These are phyloP conservation scores for Tetrapisispora phaffii DNA, from an alignment of 805 yeast species.

Conservation along the genomic window DNA sequence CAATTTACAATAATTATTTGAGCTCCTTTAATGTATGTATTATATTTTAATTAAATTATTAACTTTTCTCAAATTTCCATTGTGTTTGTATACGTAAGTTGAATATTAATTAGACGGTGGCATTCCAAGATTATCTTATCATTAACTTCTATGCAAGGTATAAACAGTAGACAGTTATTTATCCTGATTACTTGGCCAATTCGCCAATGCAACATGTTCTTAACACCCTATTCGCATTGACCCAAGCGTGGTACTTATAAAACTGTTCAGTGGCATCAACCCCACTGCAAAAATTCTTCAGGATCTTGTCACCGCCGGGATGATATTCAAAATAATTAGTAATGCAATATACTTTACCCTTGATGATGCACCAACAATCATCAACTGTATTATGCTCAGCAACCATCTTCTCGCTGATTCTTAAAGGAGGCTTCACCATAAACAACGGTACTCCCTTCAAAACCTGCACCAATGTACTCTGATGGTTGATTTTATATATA, in stretches of 20 bases:
- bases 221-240: conserved; percentile 72
- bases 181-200: not conserved
- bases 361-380: conserved; percentile 81
- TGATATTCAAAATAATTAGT: conserved; percentile 77
- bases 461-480: conserved; percentile 11
- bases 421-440: conserved; percentile 35
- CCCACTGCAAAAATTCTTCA: conserved; percentile 66
- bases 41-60: conserved; percentile 2
- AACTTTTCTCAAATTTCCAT: not conserved
- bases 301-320: conserved; percentile 82
- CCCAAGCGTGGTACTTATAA: conserved; percentile 69
- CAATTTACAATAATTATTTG: not conserved
- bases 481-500: conserved; percentile 12
- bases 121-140: too few relatives aligned
- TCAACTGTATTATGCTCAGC: conserved; percentile 44
- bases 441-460: conserved; percentile 13
- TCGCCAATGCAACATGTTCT: conserved; percentile 69
- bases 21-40: conserved; percentile 3
- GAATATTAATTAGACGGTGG: too few relatives aligned
- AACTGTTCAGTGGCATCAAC: conserved; percentile 71
- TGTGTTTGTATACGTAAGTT: not conserved
- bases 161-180: not conserved
- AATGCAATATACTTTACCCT: conserved; percentile 77
- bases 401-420: conserved; percentile 49
- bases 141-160: not conserved